Conservation (phyloP, 2,329 filamentous ascomycete species). For the Botryotinia calthae region DNA sequence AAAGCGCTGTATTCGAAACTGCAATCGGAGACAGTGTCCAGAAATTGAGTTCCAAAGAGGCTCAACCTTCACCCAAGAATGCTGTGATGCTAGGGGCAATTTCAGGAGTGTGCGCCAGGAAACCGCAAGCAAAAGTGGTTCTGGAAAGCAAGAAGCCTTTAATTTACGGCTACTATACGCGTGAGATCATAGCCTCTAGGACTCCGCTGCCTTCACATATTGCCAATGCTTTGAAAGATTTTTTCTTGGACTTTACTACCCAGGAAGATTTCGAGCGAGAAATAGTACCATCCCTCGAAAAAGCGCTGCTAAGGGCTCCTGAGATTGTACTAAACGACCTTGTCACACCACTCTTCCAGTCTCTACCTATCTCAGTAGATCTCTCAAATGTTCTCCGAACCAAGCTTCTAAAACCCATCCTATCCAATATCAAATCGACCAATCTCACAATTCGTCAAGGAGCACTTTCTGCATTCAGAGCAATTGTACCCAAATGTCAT, state of each 20-base stretch:
- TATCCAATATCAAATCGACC: constrained; percentile 90
- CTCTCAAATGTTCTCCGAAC: constrained; percentile 69
- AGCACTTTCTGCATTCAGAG: constrained; percentile 70
- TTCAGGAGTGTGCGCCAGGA: constrained; percentile 78
- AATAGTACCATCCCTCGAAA: constrained; percentile 79
- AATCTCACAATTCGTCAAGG: constrained; percentile 75
- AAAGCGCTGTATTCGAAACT: constrained; percentile 44
- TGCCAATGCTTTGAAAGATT: constrained; percentile 71
- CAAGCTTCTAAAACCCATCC: constrained; percentile 77
- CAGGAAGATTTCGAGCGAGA: constrained; percentile 72
- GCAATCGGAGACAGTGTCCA: constrained; percentile 54
- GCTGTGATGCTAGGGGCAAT: constrained; percentile 79
- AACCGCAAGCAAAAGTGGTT: constrained; percentile 59
- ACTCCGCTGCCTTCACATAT: constrained; percentile 68
- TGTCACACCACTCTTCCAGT: constrained; percentile 67
- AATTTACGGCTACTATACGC: constrained; percentile 78
- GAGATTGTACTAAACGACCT: constrained; percentile 84
- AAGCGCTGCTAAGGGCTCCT: constrained; percentile 81
- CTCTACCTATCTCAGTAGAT: constrained; percentile 70
- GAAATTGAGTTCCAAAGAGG: constrained; percentile 65
- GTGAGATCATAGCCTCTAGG: constrained; percentile 81
- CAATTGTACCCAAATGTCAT: constrained; percentile 60
- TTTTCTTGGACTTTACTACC: constrained; percentile 74
- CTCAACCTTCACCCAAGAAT: constrained; percentile 65
- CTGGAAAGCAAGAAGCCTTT: constrained; percentile 66